These are phyloP conservation scores for Coprinopsis cinerea DNA, from an alignment of 768 basidiomycete genomes.

Conservation along the genomic window DNA sequence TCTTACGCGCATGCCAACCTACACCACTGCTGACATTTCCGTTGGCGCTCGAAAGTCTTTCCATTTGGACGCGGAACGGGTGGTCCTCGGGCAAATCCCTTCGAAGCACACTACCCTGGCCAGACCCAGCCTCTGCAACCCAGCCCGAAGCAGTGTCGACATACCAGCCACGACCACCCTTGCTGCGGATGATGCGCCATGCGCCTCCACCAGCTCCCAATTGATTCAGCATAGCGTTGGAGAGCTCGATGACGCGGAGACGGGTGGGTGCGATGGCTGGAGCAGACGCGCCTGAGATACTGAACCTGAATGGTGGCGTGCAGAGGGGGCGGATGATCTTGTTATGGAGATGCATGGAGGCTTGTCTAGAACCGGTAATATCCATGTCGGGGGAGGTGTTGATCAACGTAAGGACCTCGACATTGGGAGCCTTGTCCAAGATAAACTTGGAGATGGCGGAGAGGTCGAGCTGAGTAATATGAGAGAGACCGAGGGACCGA, in stretches of 20 bases:
- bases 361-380: conserved; percentile 54
- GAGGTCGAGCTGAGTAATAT: conserved; percentile 70
- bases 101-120: conserved; percentile 40
- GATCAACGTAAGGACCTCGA: conserved; percentile 83
- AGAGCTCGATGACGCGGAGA: conserved; percentile 84
- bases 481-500: conserved; percentile 85
- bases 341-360: conserved; percentile 71
- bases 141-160: conserved; percentile 86
- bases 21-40: conserved; percentile 88
- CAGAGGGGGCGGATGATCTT: conserved; percentile 77
- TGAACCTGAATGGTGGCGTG: conserved; percentile 70
- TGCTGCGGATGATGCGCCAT: conserved; percentile 88
- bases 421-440: conserved; percentile 55
- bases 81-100: conserved; percentile 57
- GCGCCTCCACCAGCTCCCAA: conserved; percentile 75
- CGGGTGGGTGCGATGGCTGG: conserved; percentile 53
- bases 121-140: conserved; percentile 42
- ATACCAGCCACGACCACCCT: conserved; percentile 94
- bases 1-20: conserved; percentile 95
- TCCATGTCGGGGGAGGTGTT: conserved; percentile 74
- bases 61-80: conserved; percentile 65
- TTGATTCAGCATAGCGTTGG: conserved; percentile 59
- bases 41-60: conserved; percentile 68
- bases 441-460: conserved; percentile 65
- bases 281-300: conserved; percentile 29